These are phyloP conservation scores for Penicillium sp. DNA, from an alignment of 2,329 filamentous ascomycete genomes.

Conservation along the genomic window DNA sequence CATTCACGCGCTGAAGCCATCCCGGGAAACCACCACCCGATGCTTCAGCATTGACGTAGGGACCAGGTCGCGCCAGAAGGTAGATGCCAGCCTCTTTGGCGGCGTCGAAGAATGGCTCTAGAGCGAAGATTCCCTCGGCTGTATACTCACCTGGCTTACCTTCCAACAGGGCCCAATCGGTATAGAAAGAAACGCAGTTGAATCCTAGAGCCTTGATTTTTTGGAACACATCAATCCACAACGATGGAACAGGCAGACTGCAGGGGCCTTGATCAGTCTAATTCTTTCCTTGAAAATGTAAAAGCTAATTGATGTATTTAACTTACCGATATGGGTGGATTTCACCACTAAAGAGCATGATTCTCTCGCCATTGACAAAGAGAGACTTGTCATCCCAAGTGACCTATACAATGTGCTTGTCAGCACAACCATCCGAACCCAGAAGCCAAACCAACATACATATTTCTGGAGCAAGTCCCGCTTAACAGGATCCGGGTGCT, in stretches of 20 bases:
- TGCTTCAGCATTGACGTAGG: slow-evolving; percentile 76
- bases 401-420: slow-evolving; percentile 38
- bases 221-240: slow-evolving; percentile 73
- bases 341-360: slow-evolving; percentile 71
- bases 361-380: slow-evolving; percentile 65
- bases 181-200: slow-evolving; percentile 75
- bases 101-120: slow-evolving; percentile 73
- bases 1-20: slow-evolving; percentile 70
- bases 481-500: slow-evolving; percentile 39
- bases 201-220: slow-evolving; percentile 80
- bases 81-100: slow-evolving; percentile 72
- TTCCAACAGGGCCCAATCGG: slow-evolving; percentile 75
- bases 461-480: slow-evolving; percentile 55
- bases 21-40: slow-evolving; percentile 77
- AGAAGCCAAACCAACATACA: slow-evolving; percentile 38
- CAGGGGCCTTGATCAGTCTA: neutral
- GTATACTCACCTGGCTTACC: slow-evolving; percentile 67
- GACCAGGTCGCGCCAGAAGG: slow-evolving; percentile 67
- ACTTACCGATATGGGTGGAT: slow-evolving; percentile 64
- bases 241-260: slow-evolving; percentile 58
- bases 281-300: neutral
- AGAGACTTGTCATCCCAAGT: slow-evolving; percentile 73
- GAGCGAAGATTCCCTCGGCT: slow-evolving; percentile 68
- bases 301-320: neutral
- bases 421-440: neutral